A percentile compares a stretch with the other conserved stretches of the same genome.
These are phyloP conservation scores for Solanum piurae DNA, from an alignment of 257 asterid genomes.

Conservation along the genomic window DNA sequence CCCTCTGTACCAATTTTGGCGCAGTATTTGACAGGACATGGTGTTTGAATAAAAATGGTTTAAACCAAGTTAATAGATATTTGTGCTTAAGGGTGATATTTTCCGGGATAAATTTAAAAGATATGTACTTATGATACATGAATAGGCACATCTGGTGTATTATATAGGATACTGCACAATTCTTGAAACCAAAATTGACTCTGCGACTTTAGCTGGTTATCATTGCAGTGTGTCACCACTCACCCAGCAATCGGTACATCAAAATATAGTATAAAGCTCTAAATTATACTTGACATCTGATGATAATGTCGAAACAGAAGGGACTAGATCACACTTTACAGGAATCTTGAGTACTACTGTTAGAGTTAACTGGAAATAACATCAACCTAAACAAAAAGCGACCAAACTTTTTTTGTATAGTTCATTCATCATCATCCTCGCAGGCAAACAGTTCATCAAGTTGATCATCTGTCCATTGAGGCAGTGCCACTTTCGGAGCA, in stretches of 20 bases:
- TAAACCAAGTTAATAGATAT: no score
- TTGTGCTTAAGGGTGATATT: neutral
- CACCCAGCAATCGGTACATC: neutral
- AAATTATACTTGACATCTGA: neutral
- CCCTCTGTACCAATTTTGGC: neutral
- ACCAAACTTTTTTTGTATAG: conserved; percentile 3
- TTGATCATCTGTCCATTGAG: conserved; percentile 80
- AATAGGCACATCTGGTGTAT: neutral
- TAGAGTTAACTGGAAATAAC: neutral
- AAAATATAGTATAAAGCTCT: neutral
- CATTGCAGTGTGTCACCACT: neutral
- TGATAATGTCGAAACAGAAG: neutral
- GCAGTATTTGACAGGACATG: neutral
- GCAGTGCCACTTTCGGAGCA: conserved; percentile 27
- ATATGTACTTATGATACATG: neutral
- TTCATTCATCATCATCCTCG: conserved; percentile 31
- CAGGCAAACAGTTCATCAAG: conserved; percentile 56
- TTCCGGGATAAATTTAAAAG: neutral
- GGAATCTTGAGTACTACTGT: neutral
- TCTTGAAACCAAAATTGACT: neutral
- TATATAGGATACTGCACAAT: neutral
- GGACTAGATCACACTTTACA: neutral
- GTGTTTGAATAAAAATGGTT: neutral
- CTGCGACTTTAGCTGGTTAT: neutral
- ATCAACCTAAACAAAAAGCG: neutral